These are phyloP conservation scores for Cryphonectria naterciae DNA, from an alignment of 2,329 filamentous ascomycete genomes.

Conservation along the genomic window DNA sequence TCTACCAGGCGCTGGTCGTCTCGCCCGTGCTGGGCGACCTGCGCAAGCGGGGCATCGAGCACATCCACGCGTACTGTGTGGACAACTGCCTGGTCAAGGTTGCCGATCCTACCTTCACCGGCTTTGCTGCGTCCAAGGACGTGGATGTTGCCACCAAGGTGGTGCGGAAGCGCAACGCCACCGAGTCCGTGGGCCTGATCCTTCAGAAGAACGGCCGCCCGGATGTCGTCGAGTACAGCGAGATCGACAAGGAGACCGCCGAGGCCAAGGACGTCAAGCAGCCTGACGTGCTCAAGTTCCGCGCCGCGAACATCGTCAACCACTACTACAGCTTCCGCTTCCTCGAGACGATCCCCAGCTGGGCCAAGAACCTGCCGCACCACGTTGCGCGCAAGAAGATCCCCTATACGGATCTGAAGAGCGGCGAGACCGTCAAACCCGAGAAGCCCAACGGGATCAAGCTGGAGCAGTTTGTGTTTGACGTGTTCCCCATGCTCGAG, in stretches of 20 bases:
- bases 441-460: constrained; percentile 98
- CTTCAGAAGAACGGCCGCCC: constrained; percentile 94
- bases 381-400: constrained; percentile 99
- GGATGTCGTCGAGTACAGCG: constrained; percentile 97
- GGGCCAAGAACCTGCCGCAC: constrained; percentile 85
- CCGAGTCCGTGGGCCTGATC: constrained; percentile 94
- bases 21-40: constrained; percentile 85
- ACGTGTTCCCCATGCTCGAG: constrained; percentile 89
- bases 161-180: constrained; percentile 96
- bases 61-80: constrained; percentile 97
- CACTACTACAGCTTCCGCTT: constrained; percentile 98
- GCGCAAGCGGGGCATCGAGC: constrained; percentile 84
- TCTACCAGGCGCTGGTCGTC: constrained; percentile 88
- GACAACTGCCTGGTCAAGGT: constrained; percentile 99
- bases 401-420: constrained; percentile 75
- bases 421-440: constrained; percentile 82
- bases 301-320: constrained; percentile 98
- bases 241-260: constrained; percentile 88
- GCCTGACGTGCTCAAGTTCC: constrained; percentile 84
- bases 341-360: constrained; percentile 86
- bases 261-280: constrained; percentile 86
- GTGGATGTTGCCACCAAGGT: constrained; percentile 99
- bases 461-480: constrained; percentile 98
- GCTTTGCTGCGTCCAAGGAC: constrained; percentile 83
- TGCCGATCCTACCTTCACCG: constrained; percentile 94